A percentile compares a stretch with the other conserved stretches of the same genome.
phyloP scores from a whole-genome alignment of 2,329 filamentous ascomycete species.

The Botrytis sinoallii region DNA sequence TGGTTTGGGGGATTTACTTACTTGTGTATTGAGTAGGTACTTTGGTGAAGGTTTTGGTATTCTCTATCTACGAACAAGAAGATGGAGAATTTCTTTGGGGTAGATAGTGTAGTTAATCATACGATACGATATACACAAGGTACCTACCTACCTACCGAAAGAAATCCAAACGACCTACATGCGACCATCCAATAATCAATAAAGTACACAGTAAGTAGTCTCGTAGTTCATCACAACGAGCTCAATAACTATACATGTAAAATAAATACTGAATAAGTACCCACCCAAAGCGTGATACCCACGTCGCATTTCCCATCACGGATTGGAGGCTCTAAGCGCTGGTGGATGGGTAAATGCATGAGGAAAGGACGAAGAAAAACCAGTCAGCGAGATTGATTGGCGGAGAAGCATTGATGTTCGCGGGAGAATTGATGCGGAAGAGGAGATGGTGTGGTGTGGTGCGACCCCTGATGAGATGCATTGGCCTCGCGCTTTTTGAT shows the following conservation, averaged over 20 bases:
- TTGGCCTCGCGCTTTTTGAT: constrained; percentile 2
- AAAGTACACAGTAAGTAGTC: background rate
- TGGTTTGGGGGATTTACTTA: rapidly evolving
- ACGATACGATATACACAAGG: background rate
- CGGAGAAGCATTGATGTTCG: background rate
- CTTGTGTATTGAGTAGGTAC: no score
- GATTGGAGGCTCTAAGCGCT: constrained; percentile 12
- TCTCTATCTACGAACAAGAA: background rate
- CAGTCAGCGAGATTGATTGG: background rate
- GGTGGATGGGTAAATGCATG: background rate
- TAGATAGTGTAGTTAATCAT: background rate
- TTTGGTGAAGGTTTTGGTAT: no score
- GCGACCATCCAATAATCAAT: background rate
- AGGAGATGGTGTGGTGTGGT: background rate
- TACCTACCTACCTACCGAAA: background rate
- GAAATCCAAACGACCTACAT: background rate
- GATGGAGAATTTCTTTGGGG: background rate
- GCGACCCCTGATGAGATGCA: constrained; percentile 5
- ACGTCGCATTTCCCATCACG: background rate
- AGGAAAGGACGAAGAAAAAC: background rate
- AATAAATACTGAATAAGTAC: background rate
- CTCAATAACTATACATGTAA: background rate
- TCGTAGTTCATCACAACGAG: background rate
- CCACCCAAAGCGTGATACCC: background rate
- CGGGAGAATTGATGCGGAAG: background rate